Evolutionary conservation across 163 green algal species (phyloP).

Genomic region (Picocystis sp.): DNA sequence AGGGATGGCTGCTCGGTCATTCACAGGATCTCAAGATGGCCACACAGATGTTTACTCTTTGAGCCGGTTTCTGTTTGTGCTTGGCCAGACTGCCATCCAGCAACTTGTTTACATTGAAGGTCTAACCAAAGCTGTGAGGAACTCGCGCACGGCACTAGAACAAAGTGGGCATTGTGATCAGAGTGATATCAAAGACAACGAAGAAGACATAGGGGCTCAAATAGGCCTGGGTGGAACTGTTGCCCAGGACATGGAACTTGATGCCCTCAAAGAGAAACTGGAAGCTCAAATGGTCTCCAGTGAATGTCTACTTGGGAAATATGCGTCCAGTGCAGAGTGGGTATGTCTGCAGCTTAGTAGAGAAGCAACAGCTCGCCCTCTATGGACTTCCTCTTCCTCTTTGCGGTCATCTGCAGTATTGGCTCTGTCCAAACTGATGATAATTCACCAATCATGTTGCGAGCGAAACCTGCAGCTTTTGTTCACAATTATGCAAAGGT

Average conservation of each 20-base stretch:
- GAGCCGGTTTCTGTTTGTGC: slow-evolving; percentile 47
- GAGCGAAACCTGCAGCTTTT: slow-evolving; percentile 42
- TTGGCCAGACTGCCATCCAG: slow-evolving; percentile 22
- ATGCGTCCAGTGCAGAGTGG: too few species aligned
- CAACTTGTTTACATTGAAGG: slow-evolving; percentile 35
- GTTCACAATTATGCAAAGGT: slow-evolving; percentile 54
- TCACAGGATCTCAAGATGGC: not conserved
- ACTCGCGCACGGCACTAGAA: slow-evolving; percentile 24
- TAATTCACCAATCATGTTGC: slow-evolving; percentile 58
- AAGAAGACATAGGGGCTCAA: slow-evolving; percentile 45
- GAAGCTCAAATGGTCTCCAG: slow-evolving; percentile 49
- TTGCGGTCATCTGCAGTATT: slow-evolving; percentile 54
- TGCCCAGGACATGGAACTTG: slow-evolving; percentile 48
- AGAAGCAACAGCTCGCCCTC: slow-evolving; percentile 13
- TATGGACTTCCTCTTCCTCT: slow-evolving; percentile 8
- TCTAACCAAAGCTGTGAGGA: slow-evolving; percentile 24
- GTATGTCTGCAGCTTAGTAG: slow-evolving; percentile 25
- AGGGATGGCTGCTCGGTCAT: slow-evolving; percentile 18
- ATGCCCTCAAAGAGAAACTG: slow-evolving; percentile 42
- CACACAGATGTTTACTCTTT: slow-evolving; percentile 15
- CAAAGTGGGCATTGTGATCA: slow-evolving; percentile 3
- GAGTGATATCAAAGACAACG: not conserved
- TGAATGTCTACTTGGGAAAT: slow-evolving; percentile 15
- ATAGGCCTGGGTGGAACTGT: slow-evolving; percentile 41
- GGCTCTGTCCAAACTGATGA: slow-evolving; percentile 76